These are phyloP conservation scores for Lithohypha guttulata DNA, from an alignment of 2,329 filamentous ascomycete genomes.

Conservation along the genomic window DNA sequence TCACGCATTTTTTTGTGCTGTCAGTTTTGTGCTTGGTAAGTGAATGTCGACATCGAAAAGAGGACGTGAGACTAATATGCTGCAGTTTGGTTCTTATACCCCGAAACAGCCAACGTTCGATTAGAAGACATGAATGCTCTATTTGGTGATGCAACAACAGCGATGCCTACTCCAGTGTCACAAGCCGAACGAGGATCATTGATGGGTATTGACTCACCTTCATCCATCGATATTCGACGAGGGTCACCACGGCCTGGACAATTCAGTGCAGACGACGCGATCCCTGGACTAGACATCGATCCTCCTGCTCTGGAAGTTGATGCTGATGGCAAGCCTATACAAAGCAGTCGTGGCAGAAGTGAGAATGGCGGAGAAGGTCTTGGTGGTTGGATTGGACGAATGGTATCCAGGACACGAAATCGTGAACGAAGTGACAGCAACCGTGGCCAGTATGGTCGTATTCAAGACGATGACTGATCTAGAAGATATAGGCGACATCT, in stretches of 20 bases:
- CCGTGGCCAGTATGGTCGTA: conserved; percentile 19
- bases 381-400: conserved; percentile 58
- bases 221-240: conserved; percentile 52
- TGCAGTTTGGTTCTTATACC: conserved; percentile 91
- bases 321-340: conserved; percentile 39
- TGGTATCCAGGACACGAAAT: conserved; percentile 35
- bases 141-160: conserved; percentile 85
- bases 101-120: conserved; percentile 88
- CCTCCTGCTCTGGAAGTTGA: conserved; percentile 53
- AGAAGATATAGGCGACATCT: no score
- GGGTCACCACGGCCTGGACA: conserved; percentile 21
- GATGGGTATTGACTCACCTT: conserved; percentile 66
- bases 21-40: conserved; percentile 92
- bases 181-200: conserved; percentile 73
- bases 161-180: conserved; percentile 66
- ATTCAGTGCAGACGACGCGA: conserved; percentile 53
- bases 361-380: conserved; percentile 42
- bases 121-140: conserved; percentile 93
- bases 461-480: conserved; percentile 20
- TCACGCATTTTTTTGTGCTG: conserved; percentile 92
- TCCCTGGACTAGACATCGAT: conserved; percentile 73
- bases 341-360: conserved; percentile 27
- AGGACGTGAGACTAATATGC: conserved; percentile 13
- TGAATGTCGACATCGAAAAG: conserved; percentile 18
- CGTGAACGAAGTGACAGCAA: conserved; percentile 15